Base-by-base conservation (phyloP, 1,139 yeast species). In the Saccharomycopsis crataegensis region DNA sequence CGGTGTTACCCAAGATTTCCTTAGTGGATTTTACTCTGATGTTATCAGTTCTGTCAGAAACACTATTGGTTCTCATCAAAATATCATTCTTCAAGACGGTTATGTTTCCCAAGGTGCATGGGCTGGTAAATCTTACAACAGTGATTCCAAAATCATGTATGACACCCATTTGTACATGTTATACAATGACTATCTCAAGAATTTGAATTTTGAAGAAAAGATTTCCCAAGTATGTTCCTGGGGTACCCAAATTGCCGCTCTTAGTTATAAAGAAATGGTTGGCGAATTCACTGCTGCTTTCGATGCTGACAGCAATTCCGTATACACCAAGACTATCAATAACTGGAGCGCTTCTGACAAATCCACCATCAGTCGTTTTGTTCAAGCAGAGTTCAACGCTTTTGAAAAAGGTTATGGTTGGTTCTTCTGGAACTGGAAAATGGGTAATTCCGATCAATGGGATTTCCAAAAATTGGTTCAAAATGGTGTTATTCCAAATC, bases 261-360 rank as follows among this genome's bases (percentile, higher is more conserved):
- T 87, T 65, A 16, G 12, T 31, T 65, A 70, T 62, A 86, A 94
- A 86, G 78, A 79, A 56, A 77, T 91, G 37, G 77, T 80, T 56
- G 98, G 98, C 57, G 99, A 91, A 73, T 93, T 91, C 85, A 77
- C 94, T 34, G 97, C 94, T 28, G 97, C 98, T 1, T 75, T 89
- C 61, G 88, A 96, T 8, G 97, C 72, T 63, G 71, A 82, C 57
- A 95, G 89, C 31, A 71, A 82, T 3, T 89, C 96, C 70, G 77
- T 70, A 12, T 74, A 75, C 50, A 79, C 78, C 61, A 75, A 79
- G 57, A 79, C 82, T 61, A 66, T 75, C 52, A 62, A 68, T 43
- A 65, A 75, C 44, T 89, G 96, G 96, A 70, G 86, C 7, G 71
- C 70, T 2, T 75, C 77, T 48, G 76, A 80, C 62, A 79, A 75